Evolutionary conservation across 2,329 filamentous ascomycete species (phyloP).

Genomic region (Cordyceps fumosorosea): DNA sequence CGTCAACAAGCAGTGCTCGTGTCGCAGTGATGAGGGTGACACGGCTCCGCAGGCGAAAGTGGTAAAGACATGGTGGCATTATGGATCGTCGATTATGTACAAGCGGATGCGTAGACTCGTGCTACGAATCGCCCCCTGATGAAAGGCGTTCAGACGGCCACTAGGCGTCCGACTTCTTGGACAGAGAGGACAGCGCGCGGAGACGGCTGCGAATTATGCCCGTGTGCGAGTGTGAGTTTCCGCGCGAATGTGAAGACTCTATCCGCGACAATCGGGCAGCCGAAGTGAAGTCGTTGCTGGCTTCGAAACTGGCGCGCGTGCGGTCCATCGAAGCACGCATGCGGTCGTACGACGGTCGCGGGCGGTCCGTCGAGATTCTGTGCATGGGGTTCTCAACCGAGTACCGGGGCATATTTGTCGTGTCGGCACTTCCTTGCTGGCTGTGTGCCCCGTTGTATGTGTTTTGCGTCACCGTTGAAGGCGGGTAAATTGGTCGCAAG

Average conservation of each 20-base stretch:
- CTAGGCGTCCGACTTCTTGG: constrained; percentile 34
- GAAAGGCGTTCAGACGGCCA: constrained; percentile 19
- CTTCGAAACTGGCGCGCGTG: constrained; percentile 76
- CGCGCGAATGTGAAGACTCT: constrained; percentile 61
- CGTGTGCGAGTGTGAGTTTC: constrained; percentile 14
- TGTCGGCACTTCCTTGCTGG: constrained; percentile 90
- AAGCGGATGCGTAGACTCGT: constrained; percentile 15
- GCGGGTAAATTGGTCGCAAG: constrained; percentile 85
- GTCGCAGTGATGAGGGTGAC: not conserved
- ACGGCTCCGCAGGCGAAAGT: constrained; percentile 1
- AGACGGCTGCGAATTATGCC: constrained; percentile 30
- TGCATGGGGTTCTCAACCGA: constrained; percentile 46
- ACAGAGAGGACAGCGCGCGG: constrained; percentile 35
- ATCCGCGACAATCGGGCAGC: constrained; percentile 78
- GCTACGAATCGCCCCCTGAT: constrained; percentile 12
- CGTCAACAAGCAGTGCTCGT: constrained; percentile 28
- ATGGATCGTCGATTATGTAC: constrained; percentile 26
- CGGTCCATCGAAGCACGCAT: constrained; percentile 83
- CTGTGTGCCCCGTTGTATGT: constrained; percentile 68
- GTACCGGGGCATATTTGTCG: constrained; percentile 57
- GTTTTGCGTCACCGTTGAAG: constrained; percentile 72
- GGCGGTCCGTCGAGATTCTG: constrained; percentile 57
- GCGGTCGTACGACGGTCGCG: constrained; percentile 81
- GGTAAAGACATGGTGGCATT: constrained; percentile 20
- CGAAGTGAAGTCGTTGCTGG: constrained; percentile 83